These are phyloP conservation scores for Suillus decipiens DNA, from an alignment of 768 basidiomycete species.

Conservation along the genomic window DNA sequence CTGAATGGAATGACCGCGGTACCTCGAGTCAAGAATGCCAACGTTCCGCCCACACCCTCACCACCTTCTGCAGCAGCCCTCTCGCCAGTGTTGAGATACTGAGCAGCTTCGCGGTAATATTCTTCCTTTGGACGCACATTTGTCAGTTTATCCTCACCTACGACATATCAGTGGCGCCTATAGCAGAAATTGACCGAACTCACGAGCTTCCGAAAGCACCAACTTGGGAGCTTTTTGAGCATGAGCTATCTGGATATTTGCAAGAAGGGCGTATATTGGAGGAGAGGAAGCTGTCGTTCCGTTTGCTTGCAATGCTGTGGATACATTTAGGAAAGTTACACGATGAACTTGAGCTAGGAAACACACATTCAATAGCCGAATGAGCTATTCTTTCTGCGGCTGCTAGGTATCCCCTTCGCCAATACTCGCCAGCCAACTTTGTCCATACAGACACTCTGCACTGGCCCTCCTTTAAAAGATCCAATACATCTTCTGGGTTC, in stretches of 20 bases:
- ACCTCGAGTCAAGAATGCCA: conserved; percentile 71
- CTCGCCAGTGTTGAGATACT: conserved; percentile 63
- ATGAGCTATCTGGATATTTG: conserved; percentile 80
- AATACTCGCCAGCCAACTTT: conserved; percentile 84
- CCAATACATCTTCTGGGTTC: conserved; percentile 72
- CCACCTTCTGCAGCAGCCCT: conserved; percentile 58
- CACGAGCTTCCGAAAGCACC: conserved; percentile 71
- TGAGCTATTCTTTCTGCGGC: conserved; percentile 77
- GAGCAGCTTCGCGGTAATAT: conserved; percentile 69
- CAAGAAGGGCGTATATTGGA: conserved; percentile 79
- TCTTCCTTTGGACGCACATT: conserved; percentile 66
- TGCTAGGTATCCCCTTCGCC: conserved; percentile 72
- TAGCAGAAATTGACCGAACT: conserved; percentile 31
- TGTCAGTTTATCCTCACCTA: conserved; percentile 67
- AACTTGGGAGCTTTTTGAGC: conserved; percentile 85
- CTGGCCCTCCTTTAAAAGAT: conserved; percentile 69
- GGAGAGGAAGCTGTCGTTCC: conserved; percentile 54
- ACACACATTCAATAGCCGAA: conserved; percentile 66
- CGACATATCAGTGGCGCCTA: background rate
- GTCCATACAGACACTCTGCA: conserved; percentile 80
- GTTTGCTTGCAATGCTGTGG: conserved; percentile 53
- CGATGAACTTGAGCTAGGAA: background rate
- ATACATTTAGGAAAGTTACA: conserved; percentile 11
- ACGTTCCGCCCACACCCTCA: conserved; percentile 54
- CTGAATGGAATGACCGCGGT: conserved; percentile 16